These are phyloP conservation scores for Gentiana dahurica DNA, from an alignment of 257 asterid species.

Conservation along the genomic window DNA sequence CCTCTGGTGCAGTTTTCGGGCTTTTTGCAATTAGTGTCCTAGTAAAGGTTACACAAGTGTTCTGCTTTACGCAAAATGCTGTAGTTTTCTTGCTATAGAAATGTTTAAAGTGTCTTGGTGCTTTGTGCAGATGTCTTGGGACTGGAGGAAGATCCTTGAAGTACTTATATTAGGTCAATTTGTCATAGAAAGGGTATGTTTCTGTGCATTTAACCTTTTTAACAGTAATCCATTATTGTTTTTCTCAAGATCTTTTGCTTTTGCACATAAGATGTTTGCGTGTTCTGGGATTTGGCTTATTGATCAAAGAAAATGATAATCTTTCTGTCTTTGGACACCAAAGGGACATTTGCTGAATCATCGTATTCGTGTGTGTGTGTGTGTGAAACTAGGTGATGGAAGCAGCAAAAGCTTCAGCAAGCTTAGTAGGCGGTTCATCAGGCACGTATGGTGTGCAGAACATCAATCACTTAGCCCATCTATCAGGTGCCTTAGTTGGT, in stretches of 20 bases:
- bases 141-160: constrained; percentile 98
- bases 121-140: constrained; percentile 79
- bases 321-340: no score
- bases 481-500: constrained; percentile 89
- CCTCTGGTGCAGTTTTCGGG: constrained; percentile 98
- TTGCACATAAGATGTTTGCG: no score
- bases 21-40: constrained; percentile 91
- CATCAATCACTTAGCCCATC: constrained; percentile 87
- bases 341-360: no score
- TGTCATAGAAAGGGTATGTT: constrained; percentile 82
- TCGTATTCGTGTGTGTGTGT: not conserved
- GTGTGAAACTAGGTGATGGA: constrained; percentile 67
- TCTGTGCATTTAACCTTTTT: not conserved
- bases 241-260: not conserved
- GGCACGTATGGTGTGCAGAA: constrained; percentile 56
- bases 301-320: no score
- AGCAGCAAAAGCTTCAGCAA: constrained; percentile 91
- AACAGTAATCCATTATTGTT: not conserved
- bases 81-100: not conserved
- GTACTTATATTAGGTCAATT: constrained; percentile 90
- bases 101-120: constrained; percentile 8
- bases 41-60: constrained; percentile 43
- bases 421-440: constrained; percentile 38
- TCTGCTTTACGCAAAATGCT: not conserved
- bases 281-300: no score